A percentile compares a stretch with the other conserved stretches of the same genome.
phyloP scores from a whole-genome alignment of 176 grass and related monocot species.

The Eremochloa ophiuroides region DNA sequence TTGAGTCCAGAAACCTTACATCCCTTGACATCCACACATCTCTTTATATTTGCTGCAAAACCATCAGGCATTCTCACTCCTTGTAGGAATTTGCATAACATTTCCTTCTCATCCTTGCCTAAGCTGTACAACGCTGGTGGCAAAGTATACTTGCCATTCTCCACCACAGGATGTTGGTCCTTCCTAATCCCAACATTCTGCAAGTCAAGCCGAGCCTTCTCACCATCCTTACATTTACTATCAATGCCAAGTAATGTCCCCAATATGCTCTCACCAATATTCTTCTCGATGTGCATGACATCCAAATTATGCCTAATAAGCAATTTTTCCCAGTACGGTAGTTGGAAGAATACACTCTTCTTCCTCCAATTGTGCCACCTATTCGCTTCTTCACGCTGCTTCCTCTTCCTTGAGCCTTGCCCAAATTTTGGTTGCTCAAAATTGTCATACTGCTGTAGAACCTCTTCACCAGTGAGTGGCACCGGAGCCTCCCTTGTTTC shows the following conservation, averaged over 20 bases:
- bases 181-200: neutral
- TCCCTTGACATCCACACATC: neutral
- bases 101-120: neutral
- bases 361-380: neutral
- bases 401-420: neutral
- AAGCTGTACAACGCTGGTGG: neutral
- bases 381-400: neutral
- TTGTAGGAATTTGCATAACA: neutral
- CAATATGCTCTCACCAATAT: neutral
- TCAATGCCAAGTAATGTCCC: neutral
- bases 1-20: neutral
- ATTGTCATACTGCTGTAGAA: neutral
- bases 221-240: neutral
- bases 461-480: neutral
- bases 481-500: neutral
- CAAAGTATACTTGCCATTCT: slow-evolving; percentile 6
- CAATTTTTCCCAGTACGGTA: neutral
- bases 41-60: slow-evolving; percentile 13
- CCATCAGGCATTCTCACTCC: slow-evolving; percentile 11
- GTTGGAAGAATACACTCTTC: neutral
- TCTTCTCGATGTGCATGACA: slow-evolving; percentile 22
- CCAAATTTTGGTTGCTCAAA: neutral
- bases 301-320: neutral
- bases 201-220: neutral
- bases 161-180: neutral